Evolutionary conservation across 495 filamentous ascomycete species (phyloP).

Genomic region (Xylaria bambusicola): DNA sequence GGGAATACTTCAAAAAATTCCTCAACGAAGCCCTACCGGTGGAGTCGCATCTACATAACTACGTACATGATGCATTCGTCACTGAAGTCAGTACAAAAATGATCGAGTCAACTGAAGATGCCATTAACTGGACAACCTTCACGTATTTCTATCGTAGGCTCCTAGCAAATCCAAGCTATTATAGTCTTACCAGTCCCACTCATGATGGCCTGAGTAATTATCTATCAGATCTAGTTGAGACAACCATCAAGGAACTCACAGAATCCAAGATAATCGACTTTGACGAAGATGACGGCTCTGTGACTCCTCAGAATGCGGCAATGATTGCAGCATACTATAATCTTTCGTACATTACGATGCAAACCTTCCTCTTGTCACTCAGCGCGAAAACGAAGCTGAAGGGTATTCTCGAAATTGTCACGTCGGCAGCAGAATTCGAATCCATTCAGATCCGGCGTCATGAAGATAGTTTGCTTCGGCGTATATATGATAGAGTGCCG

Average conservation of each 20-base stretch:
- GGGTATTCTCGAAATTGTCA: constrained; percentile 94
- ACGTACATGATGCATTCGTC: constrained; percentile 93
- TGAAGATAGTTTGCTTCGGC: constrained; percentile 83
- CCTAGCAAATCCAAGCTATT: constrained; percentile 96
- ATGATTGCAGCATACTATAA: constrained; percentile 99
- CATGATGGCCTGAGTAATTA: constrained; percentile 93
- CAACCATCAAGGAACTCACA: constrained; percentile 83
- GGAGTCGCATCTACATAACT: constrained; percentile 88
- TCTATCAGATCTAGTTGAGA: constrained; percentile 93
- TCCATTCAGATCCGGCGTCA: constrained; percentile 92
- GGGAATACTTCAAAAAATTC: constrained; percentile 99
- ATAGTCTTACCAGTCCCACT: constrained; percentile 83
- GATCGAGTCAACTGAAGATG: constrained; percentile 93
- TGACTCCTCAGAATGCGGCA: constrained; percentile 87
- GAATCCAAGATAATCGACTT: constrained; percentile 96
- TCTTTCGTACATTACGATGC: constrained; percentile 99
- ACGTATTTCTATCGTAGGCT: constrained; percentile 98
- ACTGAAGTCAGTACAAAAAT: constrained; percentile 94
- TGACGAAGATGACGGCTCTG: constrained; percentile 92
- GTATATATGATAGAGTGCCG: constrained; percentile 90
- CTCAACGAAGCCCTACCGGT: constrained; percentile 94
- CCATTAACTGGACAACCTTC: constrained; percentile 96
- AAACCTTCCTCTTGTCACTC: constrained; percentile 97
- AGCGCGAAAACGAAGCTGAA: constrained; percentile 88
- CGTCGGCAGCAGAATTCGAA: constrained; percentile 95